Base-by-base conservation (phyloP, 495 filamentous ascomycete species). In the Annulohypoxylon bovei region DNA sequence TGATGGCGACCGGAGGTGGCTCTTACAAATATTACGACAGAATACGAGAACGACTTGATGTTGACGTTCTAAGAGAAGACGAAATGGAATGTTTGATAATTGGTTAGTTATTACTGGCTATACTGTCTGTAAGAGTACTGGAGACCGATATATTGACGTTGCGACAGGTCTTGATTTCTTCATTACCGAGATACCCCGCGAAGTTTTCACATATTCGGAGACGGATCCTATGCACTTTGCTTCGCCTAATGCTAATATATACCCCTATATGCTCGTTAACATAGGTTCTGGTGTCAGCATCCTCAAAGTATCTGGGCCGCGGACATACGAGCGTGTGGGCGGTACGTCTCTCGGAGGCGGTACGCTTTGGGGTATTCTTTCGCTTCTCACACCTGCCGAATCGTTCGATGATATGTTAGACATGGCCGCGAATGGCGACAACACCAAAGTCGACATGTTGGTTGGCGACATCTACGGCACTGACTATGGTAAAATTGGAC, bases 41-140 rank as follows among this genome's bases (percentile, higher is more conserved):
- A 80, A 91, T 98, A 70, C 90, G 89, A 74, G 86, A 93, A 40
- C 86, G 87, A 2, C 81, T 99, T 32, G 90, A 91, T 3, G 90
- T 98, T 14, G 91, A 97, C 72, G 93, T 99, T 46, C 79, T 95
- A 65, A 84, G 93, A 22, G 96, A 98, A 77, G 95, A 99, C 74
- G 95, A 99, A 79, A 99, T 99, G 96, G 93, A 97, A 79, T 99
- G 95, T 79, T 81, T 99, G 54, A 99, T 99, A 71, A 95, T 94
- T 58, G 94, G 93, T 93, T 79, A 47, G 83, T 62, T 79, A 47
- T 82, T 59, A n/a, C 30, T 37, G 18, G 2, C n/a, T n/a, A 32
- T 40, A 9, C 50, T 40, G 54, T 47, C 30, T 20, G 46, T 35
- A 12, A 23, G 30, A 46, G 57, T 23, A 27, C 23, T 53, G 3